These are phyloP conservation scores for Avena sativa DNA, from an alignment of 176 grass and related monocot species.

Conservation along the genomic window DNA sequence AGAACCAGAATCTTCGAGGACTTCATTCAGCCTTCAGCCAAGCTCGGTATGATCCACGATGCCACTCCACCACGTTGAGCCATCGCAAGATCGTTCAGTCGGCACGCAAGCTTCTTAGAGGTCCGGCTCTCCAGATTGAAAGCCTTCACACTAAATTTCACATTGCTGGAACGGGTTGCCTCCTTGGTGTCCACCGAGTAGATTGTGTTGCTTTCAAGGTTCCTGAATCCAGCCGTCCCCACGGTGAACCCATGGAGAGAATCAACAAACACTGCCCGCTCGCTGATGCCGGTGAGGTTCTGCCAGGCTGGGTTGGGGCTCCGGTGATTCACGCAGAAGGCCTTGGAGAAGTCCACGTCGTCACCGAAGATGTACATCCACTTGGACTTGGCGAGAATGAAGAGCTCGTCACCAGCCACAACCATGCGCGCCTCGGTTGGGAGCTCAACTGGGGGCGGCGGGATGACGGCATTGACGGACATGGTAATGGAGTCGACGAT, in stretches of 20 bases:
- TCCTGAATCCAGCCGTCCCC: constrained; percentile 39
- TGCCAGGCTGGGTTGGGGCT: constrained; percentile 25
- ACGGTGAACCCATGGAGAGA: constrained; percentile 47
- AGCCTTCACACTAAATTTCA: constrained; percentile 40
- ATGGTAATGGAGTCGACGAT: constrained; percentile 47
- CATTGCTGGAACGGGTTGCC: constrained; percentile 23
- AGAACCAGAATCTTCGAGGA: background rate
- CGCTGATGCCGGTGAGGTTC: constrained; percentile 44
- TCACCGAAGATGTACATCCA: constrained; percentile 54
- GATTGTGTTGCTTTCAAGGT: constrained; percentile 44
- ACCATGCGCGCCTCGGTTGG: constrained; percentile 46
- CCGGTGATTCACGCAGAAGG: constrained; percentile 44
- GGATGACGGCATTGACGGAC: background rate
- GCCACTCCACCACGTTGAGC: constrained; percentile 26
- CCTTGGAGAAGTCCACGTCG: constrained; percentile 55
- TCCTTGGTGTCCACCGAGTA: constrained; percentile 48
- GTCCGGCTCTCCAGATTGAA: constrained; percentile 35
- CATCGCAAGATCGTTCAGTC: constrained; percentile 34
- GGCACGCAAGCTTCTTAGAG: constrained; percentile 40
- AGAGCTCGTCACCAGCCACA: constrained; percentile 52
- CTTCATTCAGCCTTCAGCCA: constrained; percentile 32
- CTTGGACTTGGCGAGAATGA: constrained; percentile 57
- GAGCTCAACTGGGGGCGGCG: constrained; percentile 43
- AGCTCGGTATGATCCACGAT: constrained; percentile 52
- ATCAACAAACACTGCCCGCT: constrained; percentile 48